Conservation (phyloP, 139 green algal species). For the Ettlia oleoabundans region DNA sequence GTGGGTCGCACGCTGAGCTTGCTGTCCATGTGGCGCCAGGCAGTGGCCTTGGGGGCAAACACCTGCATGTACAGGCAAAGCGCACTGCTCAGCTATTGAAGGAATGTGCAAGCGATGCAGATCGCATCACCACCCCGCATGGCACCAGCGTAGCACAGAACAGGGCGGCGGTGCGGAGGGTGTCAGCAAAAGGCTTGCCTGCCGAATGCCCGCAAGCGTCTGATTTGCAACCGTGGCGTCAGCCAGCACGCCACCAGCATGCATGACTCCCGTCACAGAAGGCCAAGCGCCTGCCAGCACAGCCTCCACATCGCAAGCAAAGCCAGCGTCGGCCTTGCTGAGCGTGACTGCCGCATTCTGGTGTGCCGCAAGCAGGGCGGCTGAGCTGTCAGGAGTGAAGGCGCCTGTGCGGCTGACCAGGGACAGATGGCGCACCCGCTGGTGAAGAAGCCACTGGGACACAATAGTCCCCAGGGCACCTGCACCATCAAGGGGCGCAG, state of each 20-base stretch:
- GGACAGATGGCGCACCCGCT: constrained; percentile 27
- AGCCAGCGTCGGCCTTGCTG: constrained; percentile 37
- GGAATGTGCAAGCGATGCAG: too few relatives aligned
- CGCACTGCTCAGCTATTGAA: too few relatives aligned
- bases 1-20: neutral
- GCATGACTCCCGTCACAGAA: constrained; percentile 53
- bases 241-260: constrained; percentile 77
- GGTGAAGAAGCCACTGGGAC: constrained; percentile 40
- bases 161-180: too few relatives aligned
- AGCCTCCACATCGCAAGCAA: constrained; percentile 21
- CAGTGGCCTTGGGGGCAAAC: constrained; percentile 61
- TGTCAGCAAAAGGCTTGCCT: too few relatives aligned
- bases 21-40: constrained; percentile 9
- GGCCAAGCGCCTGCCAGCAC: neutral
- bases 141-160: too few relatives aligned
- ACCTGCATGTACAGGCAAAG: too few relatives aligned
- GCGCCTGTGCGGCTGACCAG: constrained; percentile 34
- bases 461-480: constrained; percentile 40
- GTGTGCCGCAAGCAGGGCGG: neutral
- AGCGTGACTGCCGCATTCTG: constrained; percentile 22
- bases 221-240: constrained; percentile 76
- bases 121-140: too few relatives aligned
- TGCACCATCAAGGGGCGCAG: too few relatives aligned
- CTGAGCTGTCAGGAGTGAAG: neutral
- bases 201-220: constrained; percentile 41